These are phyloP conservation scores for Aspergillus sp. DNA, from an alignment of 2,329 filamentous ascomycete species.

Conservation along the genomic window DNA sequence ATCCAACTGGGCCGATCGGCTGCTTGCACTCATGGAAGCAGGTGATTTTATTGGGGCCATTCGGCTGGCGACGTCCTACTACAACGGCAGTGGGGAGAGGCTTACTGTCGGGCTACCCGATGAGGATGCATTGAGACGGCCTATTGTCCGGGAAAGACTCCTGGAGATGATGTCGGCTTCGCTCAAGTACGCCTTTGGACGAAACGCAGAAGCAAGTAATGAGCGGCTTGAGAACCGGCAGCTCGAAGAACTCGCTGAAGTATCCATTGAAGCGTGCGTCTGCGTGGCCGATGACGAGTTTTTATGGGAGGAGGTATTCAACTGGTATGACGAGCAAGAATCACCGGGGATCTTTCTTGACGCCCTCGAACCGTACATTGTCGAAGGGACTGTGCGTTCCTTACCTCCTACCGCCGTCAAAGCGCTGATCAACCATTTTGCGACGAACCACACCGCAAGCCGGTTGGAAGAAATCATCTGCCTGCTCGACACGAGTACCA, in stretches of 20 bases:
- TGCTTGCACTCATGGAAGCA: slow-evolving; percentile 89
- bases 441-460: slow-evolving; percentile 62
- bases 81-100: slow-evolving; percentile 82
- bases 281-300: slow-evolving; percentile 71
- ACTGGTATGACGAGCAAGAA: slow-evolving; percentile 73
- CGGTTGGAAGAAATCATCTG: slow-evolving; percentile 91
- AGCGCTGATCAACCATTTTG: slow-evolving; percentile 72
- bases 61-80: slow-evolving; percentile 81
- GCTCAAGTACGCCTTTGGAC: slow-evolving; percentile 75
- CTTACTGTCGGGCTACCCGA: slow-evolving; percentile 89
- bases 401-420: slow-evolving; percentile 81
- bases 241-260: slow-evolving; percentile 68
- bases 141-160: slow-evolving; percentile 77
- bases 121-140: slow-evolving; percentile 63
- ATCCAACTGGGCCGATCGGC: slow-evolving; percentile 92
- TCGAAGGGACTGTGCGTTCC: slow-evolving; percentile 63
- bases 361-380: slow-evolving; percentile 76
- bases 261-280: slow-evolving; percentile 74
- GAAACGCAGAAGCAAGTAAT: slow-evolving; percentile 42
- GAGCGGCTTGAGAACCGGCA: slow-evolving; percentile 50
- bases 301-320: slow-evolving; percentile 82
- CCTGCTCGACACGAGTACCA: slow-evolving; percentile 76
- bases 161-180: slow-evolving; percentile 91
- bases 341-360: slow-evolving; percentile 72
- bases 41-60: slow-evolving; percentile 95